Conservation (phyloP, 1,139 yeast species). For the Blastobotrys illinoisensis region DNA sequence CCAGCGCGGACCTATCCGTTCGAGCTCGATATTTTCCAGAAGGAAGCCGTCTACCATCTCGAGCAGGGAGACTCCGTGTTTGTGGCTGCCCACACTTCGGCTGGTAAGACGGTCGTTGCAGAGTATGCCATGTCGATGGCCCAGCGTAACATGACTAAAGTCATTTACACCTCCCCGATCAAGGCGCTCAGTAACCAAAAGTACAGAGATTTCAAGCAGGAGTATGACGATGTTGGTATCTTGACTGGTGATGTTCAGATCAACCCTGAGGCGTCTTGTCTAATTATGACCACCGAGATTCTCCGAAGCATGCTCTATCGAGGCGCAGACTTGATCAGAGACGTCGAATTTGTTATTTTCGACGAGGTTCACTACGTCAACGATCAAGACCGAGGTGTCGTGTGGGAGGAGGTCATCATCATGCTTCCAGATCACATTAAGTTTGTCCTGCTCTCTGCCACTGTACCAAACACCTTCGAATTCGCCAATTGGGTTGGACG, state of each 20-base stretch:
- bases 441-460: constrained; percentile 83
- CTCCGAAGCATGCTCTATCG: constrained; percentile 90
- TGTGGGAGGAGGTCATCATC: constrained; percentile 98
- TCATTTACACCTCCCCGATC: constrained; percentile 89
- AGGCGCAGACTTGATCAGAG: constrained; percentile 94
- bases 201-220: constrained; percentile 82
- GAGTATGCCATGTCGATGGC: constrained; percentile 96
- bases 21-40: constrained; percentile 89
- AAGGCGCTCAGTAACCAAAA: constrained; percentile 91
- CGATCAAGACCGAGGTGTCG: constrained; percentile 96
- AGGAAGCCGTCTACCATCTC: constrained; percentile 91
- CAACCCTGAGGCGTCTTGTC: constrained; percentile 93
- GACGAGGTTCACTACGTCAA: constrained; percentile 98
- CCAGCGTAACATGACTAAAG: constrained; percentile 80
- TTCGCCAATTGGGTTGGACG: constrained; percentile 99
- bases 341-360: constrained; percentile 93
- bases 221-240: constrained; percentile 87
- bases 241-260: constrained; percentile 98
- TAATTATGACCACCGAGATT: constrained; percentile 97
- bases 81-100: constrained; percentile 97
- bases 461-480: constrained; percentile 95
- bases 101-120: constrained; percentile 90
- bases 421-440: constrained; percentile 95
- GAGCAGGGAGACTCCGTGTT: constrained; percentile 97
- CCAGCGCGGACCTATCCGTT: constrained; percentile 95